Percentiles rank a stretch among this genome's conserved stretches.
Evolutionary conservation across 257 asterid genomes (phyloP).

Genomic region (Eucommia ulmoides): DNA sequence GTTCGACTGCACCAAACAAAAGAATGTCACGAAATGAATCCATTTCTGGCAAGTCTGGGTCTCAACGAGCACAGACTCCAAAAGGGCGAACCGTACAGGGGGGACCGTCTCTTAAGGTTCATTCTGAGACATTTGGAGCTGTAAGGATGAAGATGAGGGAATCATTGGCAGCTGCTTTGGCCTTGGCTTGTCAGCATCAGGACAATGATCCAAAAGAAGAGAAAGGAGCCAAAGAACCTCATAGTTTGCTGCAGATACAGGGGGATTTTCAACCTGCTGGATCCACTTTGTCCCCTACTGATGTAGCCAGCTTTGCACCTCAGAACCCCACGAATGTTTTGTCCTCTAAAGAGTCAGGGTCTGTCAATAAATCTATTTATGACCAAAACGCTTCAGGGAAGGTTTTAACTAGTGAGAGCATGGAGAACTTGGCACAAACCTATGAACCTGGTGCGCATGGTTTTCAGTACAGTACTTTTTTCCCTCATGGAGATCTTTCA

Average conservation of each 20-base stretch:
- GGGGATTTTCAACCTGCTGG: conserved; percentile 23
- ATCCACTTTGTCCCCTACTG: conserved; percentile 16
- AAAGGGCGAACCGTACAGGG: conserved; percentile 40
- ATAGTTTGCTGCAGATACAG: conserved; percentile 11
- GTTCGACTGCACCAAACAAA: conserved; percentile 24
- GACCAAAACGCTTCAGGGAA: conserved; percentile 27
- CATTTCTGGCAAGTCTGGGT: conserved; percentile 35
- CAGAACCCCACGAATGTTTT: conserved; percentile 13
- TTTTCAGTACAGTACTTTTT: conserved; percentile 32
- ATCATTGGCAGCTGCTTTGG: conserved; percentile 64
- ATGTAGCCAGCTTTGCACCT: conserved; percentile 9
- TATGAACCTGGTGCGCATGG: conserved; percentile 25
- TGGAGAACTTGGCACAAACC: conserved; percentile 23
- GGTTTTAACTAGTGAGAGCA: conserved; percentile 26
- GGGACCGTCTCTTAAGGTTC: conserved; percentile 29
- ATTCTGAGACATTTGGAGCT: conserved; percentile 35
- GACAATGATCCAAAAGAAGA: conserved; percentile 21
- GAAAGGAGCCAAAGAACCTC: conserved; percentile 19
- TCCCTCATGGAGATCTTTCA: conserved; percentile 59
- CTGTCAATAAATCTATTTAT: conserved; percentile 19
- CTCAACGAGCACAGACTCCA: conserved; percentile 51
- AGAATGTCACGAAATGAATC: conserved; percentile 54
- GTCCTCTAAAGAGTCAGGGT: conserved; percentile 14
- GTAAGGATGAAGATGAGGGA: conserved; percentile 95
- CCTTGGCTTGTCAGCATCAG: conserved; percentile 34